phyloP scores from a whole-genome alignment of 768 basidiomycete genomes.

The Podaxis carcinomalis region DNA sequence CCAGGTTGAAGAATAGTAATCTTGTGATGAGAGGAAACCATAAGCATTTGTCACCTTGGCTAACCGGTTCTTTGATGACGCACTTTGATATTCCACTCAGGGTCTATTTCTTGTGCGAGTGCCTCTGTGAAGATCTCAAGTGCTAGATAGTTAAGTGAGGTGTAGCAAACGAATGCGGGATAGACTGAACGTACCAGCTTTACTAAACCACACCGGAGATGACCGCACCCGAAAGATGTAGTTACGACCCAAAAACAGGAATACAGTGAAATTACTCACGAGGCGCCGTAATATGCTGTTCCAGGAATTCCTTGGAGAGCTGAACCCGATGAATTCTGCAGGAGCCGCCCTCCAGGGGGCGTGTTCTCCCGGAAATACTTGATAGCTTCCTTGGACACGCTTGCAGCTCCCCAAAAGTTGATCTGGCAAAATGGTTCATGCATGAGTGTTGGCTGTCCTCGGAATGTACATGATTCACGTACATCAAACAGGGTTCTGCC shows the following conservation, averaged over 20 bases:
- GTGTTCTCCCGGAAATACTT: slow-evolving; percentile 34
- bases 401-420: slow-evolving; percentile 32
- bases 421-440: slow-evolving; percentile 2
- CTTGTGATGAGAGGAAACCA: slow-evolving; percentile 8
- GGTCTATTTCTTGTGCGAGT: slow-evolving; percentile 35
- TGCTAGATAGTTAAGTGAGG: slow-evolving; percentile 19
- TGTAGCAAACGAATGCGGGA: not conserved
- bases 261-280: slow-evolving; percentile 4
- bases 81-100: slow-evolving; percentile 45
- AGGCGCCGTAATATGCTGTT: slow-evolving; percentile 24
- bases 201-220: slow-evolving; percentile 13
- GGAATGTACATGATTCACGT: not conserved
- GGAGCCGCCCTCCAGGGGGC: slow-evolving; percentile 33
- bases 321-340: slow-evolving; percentile 31
- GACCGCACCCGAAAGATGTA: not conserved
- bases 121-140: slow-evolving; percentile 36
- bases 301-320: slow-evolving; percentile 25
- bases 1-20: slow-evolving; percentile 17
- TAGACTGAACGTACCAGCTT: not conserved
- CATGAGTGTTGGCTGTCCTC: no score
- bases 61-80: not conserved
- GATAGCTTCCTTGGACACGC: slow-evolving; percentile 27
- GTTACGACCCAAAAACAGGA: not conserved
- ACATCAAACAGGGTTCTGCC: slow-evolving; percentile 36
- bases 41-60: not conserved